Evolutionary conservation across 306 rosid species (phyloP), one percentile per base, ranked within the genome.

Genomic region (Prunus kanzakura): DNA sequence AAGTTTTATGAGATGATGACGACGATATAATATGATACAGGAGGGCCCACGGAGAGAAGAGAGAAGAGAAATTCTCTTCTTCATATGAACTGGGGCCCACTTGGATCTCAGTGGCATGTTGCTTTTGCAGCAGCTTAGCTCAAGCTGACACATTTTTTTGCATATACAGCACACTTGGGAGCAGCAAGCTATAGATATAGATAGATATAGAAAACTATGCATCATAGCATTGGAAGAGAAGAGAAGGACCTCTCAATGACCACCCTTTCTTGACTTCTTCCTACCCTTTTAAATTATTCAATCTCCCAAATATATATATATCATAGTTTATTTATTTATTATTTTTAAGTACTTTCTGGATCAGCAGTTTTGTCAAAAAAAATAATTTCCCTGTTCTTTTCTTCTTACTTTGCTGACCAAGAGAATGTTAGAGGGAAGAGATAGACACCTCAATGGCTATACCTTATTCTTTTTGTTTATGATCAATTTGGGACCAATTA

Each of bases 41-140:
- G 30, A 71, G n/a, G 35, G 8, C 25, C 64, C 18, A 5, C 35
- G 25, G 32, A 23, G 19, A 20, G 23, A 6, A 4, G 25, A 23
- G 38, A 72, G 11, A 4, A n/a, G 18, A 11, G 14, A 41, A 73
- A 55, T 68, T 67, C 30, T 76, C 43, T 54, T 23, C 43, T 25
- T 66, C 67, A 80, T n/a, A 6, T 29, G 20, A 30, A 30, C 30
- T 16, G 67, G 67, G 89, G 69, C 76, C 88, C 87, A 76, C 82
- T 71, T 78, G 43, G 43, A 85, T 86, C 88, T 82, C 88, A 85
- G 87, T 78, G 92, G 79, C 64, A 83, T 76, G 91, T 83, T 90
- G 89, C 88, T 88, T 86, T 90, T 82, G 73, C 57, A 61, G 90
- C 86, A 84, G 86, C 86, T 58, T 57, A 38, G 83, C 80, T 69